These are phyloP conservation scores for Epichloe scottii DNA, from an alignment of 2,329 filamentous ascomycete genomes.

Conservation along the genomic window DNA sequence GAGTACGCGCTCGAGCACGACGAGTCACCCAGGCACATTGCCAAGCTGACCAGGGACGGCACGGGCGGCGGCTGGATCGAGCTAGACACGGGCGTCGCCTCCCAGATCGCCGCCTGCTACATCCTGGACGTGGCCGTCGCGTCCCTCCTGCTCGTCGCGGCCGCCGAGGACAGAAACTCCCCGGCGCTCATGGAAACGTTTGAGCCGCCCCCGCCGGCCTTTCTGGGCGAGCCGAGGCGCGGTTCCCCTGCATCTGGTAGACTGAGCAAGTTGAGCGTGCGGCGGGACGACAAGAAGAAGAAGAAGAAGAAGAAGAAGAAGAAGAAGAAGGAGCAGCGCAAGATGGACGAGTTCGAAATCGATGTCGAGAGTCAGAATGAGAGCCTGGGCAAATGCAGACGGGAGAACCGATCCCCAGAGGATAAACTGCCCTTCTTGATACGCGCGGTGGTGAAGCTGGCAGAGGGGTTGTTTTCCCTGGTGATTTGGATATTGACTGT, in stretches of 20 bases:
- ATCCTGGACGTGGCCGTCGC: conserved; percentile 49
- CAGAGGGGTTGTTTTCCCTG: conserved; percentile 43
- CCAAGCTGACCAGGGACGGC: conserved; percentile 46
- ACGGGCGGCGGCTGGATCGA: conserved; percentile 48
- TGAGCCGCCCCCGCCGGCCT: conserved; percentile 39
- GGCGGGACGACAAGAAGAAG: conserved; percentile 16
- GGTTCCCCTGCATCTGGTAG: conserved; percentile 12
- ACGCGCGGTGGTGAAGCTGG: conserved; percentile 35
- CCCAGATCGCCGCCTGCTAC: conserved; percentile 48
- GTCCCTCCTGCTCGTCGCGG: conserved; percentile 46
- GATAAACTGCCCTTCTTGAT: conserved; percentile 38
- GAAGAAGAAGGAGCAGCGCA: conserved; percentile 20
- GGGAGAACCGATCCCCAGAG: conserved; percentile 25
- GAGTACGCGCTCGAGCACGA: conserved; percentile 55
- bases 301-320: conserved; percentile 12
- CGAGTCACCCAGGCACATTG: conserved; percentile 47
- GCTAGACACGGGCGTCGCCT: conserved; percentile 46
- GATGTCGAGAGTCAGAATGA: conserved; percentile 51
- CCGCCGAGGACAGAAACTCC: conserved; percentile 39
- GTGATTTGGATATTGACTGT: conserved; percentile 46
- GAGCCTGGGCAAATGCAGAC: conserved; percentile 23
- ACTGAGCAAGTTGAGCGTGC: conserved; percentile 18
- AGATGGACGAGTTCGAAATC: conserved; percentile 44
- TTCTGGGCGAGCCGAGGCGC: conserved; percentile 9
- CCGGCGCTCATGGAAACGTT: conserved; percentile 36